Conservation (phyloP, 352 stramenopile genomes). For the Globisporangium radiosum region DNA sequence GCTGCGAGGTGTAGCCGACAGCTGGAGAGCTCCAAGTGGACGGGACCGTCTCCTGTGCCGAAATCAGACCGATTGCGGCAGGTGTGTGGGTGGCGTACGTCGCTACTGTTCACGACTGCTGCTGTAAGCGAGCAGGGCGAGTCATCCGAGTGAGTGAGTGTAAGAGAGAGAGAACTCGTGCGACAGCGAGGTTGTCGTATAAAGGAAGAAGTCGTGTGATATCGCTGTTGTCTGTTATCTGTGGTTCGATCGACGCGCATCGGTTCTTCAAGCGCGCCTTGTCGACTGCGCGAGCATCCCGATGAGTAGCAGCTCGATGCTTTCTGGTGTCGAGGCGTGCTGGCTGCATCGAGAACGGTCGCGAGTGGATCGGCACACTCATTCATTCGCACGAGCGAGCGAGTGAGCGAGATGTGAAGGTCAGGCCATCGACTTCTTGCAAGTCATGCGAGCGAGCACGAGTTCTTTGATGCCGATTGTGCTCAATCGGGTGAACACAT, state of each 20-base stretch:
- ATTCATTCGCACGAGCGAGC: too few relatives aligned
- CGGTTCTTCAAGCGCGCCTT: slow-evolving; percentile 1
- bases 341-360: too few relatives aligned
- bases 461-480: too few relatives aligned
- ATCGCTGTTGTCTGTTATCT: not conserved
- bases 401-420: too few relatives aligned
- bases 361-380: too few relatives aligned
- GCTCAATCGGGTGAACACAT: too few relatives aligned
- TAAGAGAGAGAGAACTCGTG: not conserved
- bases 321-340: too few relatives aligned
- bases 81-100: too few relatives aligned
- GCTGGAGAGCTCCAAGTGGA: not conserved
- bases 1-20: slow-evolving; percentile 1
- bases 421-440: too few relatives aligned
- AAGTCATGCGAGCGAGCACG: too few relatives aligned
- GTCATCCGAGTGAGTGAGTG: not conserved
- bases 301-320: too few relatives aligned
- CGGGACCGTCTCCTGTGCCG: not conserved
- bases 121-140: not conserved
- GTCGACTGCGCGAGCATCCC: not conserved
- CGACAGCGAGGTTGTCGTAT: not conserved
- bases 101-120: not conserved
- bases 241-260: not conserved
- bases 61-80: not conserved
- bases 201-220: too few relatives aligned